Conservation (phyloP, 2,329 filamentous ascomycete species). For the Bipolaris sorokiniana region DNA sequence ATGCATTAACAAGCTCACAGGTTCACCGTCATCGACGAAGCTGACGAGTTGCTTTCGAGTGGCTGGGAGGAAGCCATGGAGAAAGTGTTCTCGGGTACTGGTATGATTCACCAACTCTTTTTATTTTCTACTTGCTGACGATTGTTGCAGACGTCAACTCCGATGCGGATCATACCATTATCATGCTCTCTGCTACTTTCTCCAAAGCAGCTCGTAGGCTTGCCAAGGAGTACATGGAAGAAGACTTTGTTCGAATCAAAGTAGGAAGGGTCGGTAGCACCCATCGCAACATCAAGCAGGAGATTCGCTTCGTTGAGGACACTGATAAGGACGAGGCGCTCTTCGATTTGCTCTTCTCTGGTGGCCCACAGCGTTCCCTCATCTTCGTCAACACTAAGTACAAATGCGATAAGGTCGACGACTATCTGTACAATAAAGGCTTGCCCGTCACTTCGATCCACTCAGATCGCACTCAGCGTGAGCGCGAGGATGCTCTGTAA, state of each 20-base stretch:
- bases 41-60: slow-evolving; percentile 83
- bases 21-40: slow-evolving; percentile 72
- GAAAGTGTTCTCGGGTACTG: slow-evolving; percentile 78
- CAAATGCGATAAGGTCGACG: slow-evolving; percentile 82
- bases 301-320: slow-evolving; percentile 70
- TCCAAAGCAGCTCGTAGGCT: slow-evolving; percentile 78
- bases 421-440: slow-evolving; percentile 79
- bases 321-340: slow-evolving; percentile 72
- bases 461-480: slow-evolving; percentile 81
- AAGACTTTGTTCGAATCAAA: slow-evolving; percentile 77
- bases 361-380: slow-evolving; percentile 77
- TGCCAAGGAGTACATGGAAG: slow-evolving; percentile 75
- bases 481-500: slow-evolving; percentile 88
- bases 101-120: slow-evolving; percentile 58
- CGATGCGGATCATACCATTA: slow-evolving; percentile 69
- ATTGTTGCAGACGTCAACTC: slow-evolving; percentile 70
- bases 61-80: slow-evolving; percentile 81
- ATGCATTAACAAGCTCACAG: slow-evolving; percentile 11
- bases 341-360: slow-evolving; percentile 72
- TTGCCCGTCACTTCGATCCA: slow-evolving; percentile 90
- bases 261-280: slow-evolving; percentile 87
- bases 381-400: slow-evolving; percentile 88
- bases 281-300: slow-evolving; percentile 82
- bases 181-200: slow-evolving; percentile 96
- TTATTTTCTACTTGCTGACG: slow-evolving; percentile 15